Evolutionary conservation across 768 basidiomycete species (phyloP).

Genomic region (Lactarius indigo): DNA sequence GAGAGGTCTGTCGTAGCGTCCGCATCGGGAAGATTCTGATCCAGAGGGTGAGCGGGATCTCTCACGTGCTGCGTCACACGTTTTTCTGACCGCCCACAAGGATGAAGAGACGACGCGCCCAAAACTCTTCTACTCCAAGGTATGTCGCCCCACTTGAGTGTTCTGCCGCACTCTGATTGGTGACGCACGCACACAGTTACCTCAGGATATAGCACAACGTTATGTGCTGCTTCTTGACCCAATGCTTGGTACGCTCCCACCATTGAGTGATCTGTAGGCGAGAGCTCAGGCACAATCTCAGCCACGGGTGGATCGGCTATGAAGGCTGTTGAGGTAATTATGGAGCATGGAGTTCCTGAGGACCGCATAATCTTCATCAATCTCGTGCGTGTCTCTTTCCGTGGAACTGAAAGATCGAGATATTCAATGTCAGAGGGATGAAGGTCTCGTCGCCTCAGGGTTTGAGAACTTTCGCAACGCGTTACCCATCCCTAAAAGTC

Average conservation of each 20-base stretch:
- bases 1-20: slow-evolving; percentile 92
- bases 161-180: not conserved
- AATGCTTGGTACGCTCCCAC: slow-evolving; percentile 74
- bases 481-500: slow-evolving; percentile 73
- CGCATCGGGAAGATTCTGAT: slow-evolving; percentile 98
- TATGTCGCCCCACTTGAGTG: slow-evolving; percentile 28
- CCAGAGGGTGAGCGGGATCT: slow-evolving; percentile 62
- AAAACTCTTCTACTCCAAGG: slow-evolving; percentile 91
- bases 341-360: slow-evolving; percentile 89
- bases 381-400: slow-evolving; percentile 49
- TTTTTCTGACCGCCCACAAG: slow-evolving; percentile 36
- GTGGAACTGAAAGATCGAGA: not conserved
- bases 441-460: slow-evolving; percentile 91
- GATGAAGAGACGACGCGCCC: slow-evolving; percentile 93
- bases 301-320: slow-evolving; percentile 98
- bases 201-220: slow-evolving; percentile 85
- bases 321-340: slow-evolving; percentile 93
- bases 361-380: slow-evolving; percentile 95
- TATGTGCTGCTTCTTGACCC: slow-evolving; percentile 96
- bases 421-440: not conserved
- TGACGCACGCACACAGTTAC: slow-evolving; percentile 51
- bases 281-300: slow-evolving; percentile 31
- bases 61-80: not conserved
- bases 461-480: slow-evolving; percentile 70
- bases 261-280: not conserved